These are phyloP conservation scores for Pythium biforme DNA, from an alignment of 352 stramenopile species.

Conservation along the genomic window DNA sequence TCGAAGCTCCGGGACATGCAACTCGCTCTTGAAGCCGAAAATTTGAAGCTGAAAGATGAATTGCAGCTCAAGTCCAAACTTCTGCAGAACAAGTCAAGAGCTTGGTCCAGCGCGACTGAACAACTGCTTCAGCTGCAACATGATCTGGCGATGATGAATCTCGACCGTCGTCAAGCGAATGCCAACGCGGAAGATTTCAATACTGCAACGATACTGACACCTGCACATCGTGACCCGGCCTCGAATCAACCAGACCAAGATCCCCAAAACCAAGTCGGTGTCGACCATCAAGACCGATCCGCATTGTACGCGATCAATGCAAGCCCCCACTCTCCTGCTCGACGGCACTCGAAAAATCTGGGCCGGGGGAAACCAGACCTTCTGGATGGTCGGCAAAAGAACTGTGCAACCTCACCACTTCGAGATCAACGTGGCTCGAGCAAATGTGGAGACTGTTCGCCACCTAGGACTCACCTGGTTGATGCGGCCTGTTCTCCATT, in stretches of 20 bases:
- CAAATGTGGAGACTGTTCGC: background rate
- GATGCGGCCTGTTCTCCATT: conserved; percentile 37
- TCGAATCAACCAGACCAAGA: conserved; percentile 7
- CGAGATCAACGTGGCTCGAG: background rate
- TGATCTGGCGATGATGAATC: conserved; percentile 79
- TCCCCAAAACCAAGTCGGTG: background rate
- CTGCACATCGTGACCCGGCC: background rate
- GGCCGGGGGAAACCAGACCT: background rate
- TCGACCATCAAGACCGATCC: background rate
- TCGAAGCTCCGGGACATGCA: conserved; percentile 52
- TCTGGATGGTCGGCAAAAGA: background rate
- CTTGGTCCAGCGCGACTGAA: conserved; percentile 76
- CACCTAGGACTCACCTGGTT: background rate
- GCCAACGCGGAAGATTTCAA: background rate
- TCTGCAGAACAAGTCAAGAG: conserved; percentile 79
- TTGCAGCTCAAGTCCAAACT: conserved; percentile 81
- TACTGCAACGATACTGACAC: background rate
- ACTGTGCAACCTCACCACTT: background rate
- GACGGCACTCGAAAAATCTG: background rate
- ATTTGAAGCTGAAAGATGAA: conserved; percentile 67
- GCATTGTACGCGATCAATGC: background rate
- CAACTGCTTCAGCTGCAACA: conserved; percentile 78
- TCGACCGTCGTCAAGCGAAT: conserved; percentile 34
- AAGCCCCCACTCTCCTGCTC: background rate
- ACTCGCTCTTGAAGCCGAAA: conserved; percentile 68